Base-by-base conservation (phyloP, 495 filamentous ascomycete species). In the Penicillium paxilli region DNA sequence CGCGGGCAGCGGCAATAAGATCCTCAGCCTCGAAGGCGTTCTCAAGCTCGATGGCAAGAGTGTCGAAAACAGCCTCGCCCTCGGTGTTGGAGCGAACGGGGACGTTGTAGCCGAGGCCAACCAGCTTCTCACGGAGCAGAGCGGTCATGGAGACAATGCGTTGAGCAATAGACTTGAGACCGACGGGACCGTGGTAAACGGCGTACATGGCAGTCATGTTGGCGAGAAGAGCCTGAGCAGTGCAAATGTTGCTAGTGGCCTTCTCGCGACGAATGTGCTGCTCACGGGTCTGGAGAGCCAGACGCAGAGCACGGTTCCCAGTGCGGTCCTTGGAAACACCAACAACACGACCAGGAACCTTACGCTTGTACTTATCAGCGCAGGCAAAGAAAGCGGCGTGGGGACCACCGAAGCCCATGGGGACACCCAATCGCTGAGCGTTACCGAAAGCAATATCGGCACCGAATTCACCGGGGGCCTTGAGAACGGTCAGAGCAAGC, bases 181-280 rank as follows among this genome's bases (percentile, higher is more conserved):
- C 95, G 28, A 82, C 62, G 2, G 94, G 94, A 2, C 94, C 94
- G 66, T 98, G 94, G 67, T 98, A 98, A 32, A 98, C 83, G n/a
- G 92, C 94, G 70, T 97, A 98, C 74, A 98, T 89, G 46, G 94
- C 91, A 60, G 85, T 95, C 90, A 98, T 97, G 70, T 98, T 98
- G 17, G 94, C 94, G 26, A 98, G 80, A 16, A 98, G 71, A 8
- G 94, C 94, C 68, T 98, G 94, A 6, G 94, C 94, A 19, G 94
- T 98, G 73, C 94, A 98, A 53, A 98, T 96, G 70, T 98, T 98
- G 78, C 92, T 96, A 5, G 94, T 98, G 2, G 94, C 94, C 81
- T 98, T 98, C 71, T 98, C 94, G 63, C 94, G 83, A 60, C 94
- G 82, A 69, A 98, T 98, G 66, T 98, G 94, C 71, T 98, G 94